Evolutionary conservation across 106 monocot species (phyloP), one percentile per base, ranked within the genome.

Genomic region (Acanthochlamys bracteata): DNA sequence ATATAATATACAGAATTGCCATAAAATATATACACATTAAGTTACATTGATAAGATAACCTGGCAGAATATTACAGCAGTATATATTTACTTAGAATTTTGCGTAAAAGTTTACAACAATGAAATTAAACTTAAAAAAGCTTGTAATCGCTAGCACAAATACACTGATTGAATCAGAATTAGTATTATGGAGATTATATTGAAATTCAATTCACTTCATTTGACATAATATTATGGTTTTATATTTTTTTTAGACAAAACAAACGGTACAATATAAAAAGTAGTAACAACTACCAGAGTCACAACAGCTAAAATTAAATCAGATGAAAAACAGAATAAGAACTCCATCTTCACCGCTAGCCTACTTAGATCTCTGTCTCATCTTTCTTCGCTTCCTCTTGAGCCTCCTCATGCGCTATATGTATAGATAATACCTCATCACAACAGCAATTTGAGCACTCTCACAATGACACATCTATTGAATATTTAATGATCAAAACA

Each of bases 361-460:
- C 65, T 77, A 77, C 71, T 77, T 77, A 3, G 77, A 78, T 55
- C 46, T 84, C 67, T 78, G 78, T 39, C 62, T 66, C 55, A 55
- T 78, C 60, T 64, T 57, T 65, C 16, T 6, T 61, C 55, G 49
- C 61, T 63, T 9, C 40, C 73, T 24, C 57, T 63, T 20, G 24
- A 42, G 20, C 53, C 41, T 42, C 24, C 40, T 61, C 55, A 47
- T 52, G 43, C 45, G 58, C 69, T 76, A 21, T 56, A 80, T 41
- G 73, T 70, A 75, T 91, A 81, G 63, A 68, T 74, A 96, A 61
- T 87, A 96, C 24, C 74, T 75, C 75, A 96, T 79, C 11, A 96
- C 7, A 76, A 91, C 96, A 68, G 85, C 61, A 46, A 90, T 96
- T 64, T 83, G 73, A 33, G 91, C 85, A 53, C 24, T 72, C 61